A percentile compares a stretch with the other conserved stretches of the same genome.
These are phyloP conservation scores for Solanum ossicruentum DNA, from an alignment of 257 asterid genomes.

Conservation along the genomic window DNA sequence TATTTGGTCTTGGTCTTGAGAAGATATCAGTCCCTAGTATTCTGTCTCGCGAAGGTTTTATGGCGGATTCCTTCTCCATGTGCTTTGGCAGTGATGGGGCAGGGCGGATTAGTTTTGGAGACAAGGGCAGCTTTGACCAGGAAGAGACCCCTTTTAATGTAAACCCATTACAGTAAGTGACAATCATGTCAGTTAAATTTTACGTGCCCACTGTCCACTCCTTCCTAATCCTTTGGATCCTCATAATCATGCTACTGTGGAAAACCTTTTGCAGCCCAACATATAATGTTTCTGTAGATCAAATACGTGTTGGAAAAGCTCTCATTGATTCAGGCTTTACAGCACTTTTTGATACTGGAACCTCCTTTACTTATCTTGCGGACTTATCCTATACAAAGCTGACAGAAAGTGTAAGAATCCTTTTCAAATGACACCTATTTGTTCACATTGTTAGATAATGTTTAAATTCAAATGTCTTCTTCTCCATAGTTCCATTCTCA, in stretches of 20 bases:
- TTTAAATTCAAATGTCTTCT: slow-evolving; percentile 2
- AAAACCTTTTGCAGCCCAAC: slow-evolving; percentile 46
- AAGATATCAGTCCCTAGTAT: slow-evolving; percentile 77
- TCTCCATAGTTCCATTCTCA: slow-evolving; percentile 49
- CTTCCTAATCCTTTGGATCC: neutral
- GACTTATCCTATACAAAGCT: slow-evolving; percentile 50
- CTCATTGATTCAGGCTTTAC: slow-evolving; percentile 40
- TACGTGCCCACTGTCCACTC: neutral
- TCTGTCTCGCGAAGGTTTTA: slow-evolving; percentile 47
- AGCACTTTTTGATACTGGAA: slow-evolving; percentile 78
- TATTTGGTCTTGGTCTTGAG: slow-evolving; percentile 78
- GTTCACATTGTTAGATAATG: neutral
- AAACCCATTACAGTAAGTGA: slow-evolving; percentile 53
- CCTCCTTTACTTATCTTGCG: slow-evolving; percentile 74
- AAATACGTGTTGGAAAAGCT: slow-evolving; percentile 51
- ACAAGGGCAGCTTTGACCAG: slow-evolving; percentile 74
- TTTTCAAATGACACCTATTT: neutral
- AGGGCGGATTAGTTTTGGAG: slow-evolving; percentile 74
- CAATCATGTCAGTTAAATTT: neutral
- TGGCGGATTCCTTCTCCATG: slow-evolving; percentile 75
- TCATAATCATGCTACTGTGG: neutral
- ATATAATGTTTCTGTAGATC: slow-evolving; percentile 43
- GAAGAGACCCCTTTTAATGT: slow-evolving; percentile 62
- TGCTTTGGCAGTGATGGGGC: slow-evolving; percentile 70
- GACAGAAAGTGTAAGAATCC: slow-evolving; percentile 46